Base-by-base conservation (phyloP, 768 basidiomycete species). In the Chalciporus sphaerocephalus region DNA sequence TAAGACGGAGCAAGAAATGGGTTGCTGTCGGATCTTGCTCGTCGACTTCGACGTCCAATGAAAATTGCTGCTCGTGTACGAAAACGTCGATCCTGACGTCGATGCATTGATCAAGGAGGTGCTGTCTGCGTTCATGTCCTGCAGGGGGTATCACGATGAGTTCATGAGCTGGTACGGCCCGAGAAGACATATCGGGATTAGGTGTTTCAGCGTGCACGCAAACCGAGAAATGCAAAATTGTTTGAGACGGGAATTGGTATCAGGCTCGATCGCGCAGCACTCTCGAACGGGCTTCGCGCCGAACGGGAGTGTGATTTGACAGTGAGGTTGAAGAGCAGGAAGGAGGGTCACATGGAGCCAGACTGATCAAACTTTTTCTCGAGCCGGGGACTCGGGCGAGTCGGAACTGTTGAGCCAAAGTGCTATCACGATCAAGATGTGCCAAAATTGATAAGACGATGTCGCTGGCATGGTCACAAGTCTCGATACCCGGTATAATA, bases 31-130 rank as follows among this genome's bases (percentile, higher is more conserved):
- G 73, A 65, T 89, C 87, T 48, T 72, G 67, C 30, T 78, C 74
- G 66, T 92, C 90, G 54, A 85, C 71, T 65, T 93, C 90, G 7
- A 71, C 73, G 40, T 89, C 86, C 17, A 85, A 67, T 36, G 86
- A 74, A 57, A 91, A 92, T 32, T 71, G 70, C 56, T 82, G 76
- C 52, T 76, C 75, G 49, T 67, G 68, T 52, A 71, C 64, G 61
- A 76, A 78, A 46, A 77, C 79, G 57, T 60, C 62, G 51, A 69
- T 68, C 58, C 70, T 67, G 42, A 90, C 71, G 54, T 75, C 68
- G 66, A 78, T 76, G 66, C 87, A 91, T 56, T 86, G 79, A 57
- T 84, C 73, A 9, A 75, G 68, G 46, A 87, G 76, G 48, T 62
- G 61, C 42, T 71, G 66, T 20, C 73, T 72, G 38, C 55, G 61